phyloP scores from a whole-genome alignment of 352 stramenopile species.

The Blastocystis sp. region DNA sequence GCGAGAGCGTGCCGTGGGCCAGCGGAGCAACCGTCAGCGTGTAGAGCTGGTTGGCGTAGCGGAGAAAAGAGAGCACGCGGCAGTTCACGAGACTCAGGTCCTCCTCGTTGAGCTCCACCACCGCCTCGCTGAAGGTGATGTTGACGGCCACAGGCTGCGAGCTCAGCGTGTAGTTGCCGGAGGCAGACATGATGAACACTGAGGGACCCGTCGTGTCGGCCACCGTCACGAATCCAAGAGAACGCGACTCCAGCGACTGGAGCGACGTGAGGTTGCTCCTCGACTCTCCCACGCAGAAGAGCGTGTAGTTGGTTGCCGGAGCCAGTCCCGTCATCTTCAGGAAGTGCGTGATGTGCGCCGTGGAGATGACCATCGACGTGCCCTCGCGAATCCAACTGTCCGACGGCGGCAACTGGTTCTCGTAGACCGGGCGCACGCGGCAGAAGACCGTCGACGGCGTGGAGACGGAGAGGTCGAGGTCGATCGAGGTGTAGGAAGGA shows the following conservation, averaged over 20 bases:
- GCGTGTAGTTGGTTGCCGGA: background rate
- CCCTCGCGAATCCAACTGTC: constrained; percentile 11
- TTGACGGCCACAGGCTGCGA: background rate
- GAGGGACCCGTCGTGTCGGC: background rate
- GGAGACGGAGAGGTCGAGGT: background rate
- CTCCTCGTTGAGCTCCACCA: background rate
- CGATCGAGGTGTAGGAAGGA: background rate
- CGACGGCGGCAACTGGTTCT: constrained; percentile 15
- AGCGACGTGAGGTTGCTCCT: background rate
- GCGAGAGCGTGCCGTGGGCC: background rate
- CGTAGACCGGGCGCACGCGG: background rate
- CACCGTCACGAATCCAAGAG: background rate
- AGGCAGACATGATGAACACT: background rate
- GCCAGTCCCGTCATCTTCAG: background rate
- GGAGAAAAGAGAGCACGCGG: background rate
- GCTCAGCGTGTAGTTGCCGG: background rate
- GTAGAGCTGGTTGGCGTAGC: background rate
- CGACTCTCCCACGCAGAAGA: background rate
- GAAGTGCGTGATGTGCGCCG: background rate
- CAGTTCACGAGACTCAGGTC: constrained; percentile 2
- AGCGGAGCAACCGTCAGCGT: background rate
- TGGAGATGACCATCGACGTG: background rate
- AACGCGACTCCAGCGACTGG: background rate
- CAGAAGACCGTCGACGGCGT: background rate
- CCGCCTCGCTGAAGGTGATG: background rate